phyloP scores from a whole-genome alignment of 2,329 filamentous ascomycete genomes.

The Pyricularia sp. region DNA sequence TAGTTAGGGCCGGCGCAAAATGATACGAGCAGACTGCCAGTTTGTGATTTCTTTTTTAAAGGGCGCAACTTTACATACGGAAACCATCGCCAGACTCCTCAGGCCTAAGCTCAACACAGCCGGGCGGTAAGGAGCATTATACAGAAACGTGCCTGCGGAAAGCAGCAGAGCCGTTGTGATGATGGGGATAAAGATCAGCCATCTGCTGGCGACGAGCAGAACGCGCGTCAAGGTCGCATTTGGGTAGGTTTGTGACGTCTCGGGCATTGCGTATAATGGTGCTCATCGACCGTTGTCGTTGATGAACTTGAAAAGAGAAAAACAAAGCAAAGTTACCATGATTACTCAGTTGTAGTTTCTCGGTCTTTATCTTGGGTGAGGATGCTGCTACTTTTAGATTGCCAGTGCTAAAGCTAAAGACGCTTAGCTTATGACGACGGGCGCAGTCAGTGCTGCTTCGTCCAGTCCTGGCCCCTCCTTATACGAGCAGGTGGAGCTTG shows the following conservation, averaged over 20 bases:
- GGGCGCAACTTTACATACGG: not conserved
- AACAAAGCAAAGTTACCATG: not conserved
- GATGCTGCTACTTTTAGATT: not conserved
- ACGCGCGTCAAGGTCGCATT: not conserved
- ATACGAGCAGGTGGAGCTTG: not conserved
- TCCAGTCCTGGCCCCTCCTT: not conserved
- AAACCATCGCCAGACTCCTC: conserved; percentile 4
- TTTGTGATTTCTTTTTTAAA: too few relatives aligned
- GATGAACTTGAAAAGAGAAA: not conserved
- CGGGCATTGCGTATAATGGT: not conserved
- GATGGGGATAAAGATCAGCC: not conserved
- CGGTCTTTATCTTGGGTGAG: not conserved
- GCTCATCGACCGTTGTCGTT: not conserved
- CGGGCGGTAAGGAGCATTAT: not conserved
- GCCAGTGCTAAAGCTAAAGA: not conserved
- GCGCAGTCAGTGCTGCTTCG: not conserved
- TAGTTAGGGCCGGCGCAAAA: not conserved
- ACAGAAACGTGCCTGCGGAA: conserved; percentile 1
- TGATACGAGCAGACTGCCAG: not conserved
- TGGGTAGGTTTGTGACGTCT: not conserved
- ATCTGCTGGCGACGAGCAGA: conserved; percentile 1
- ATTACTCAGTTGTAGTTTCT: not conserved
- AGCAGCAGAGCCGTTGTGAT: not conserved
- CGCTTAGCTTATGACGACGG: not conserved
- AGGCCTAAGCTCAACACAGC: not conserved